phyloP scores from a whole-genome alignment of 768 basidiomycete genomes.

The Suillus tomentosus region DNA sequence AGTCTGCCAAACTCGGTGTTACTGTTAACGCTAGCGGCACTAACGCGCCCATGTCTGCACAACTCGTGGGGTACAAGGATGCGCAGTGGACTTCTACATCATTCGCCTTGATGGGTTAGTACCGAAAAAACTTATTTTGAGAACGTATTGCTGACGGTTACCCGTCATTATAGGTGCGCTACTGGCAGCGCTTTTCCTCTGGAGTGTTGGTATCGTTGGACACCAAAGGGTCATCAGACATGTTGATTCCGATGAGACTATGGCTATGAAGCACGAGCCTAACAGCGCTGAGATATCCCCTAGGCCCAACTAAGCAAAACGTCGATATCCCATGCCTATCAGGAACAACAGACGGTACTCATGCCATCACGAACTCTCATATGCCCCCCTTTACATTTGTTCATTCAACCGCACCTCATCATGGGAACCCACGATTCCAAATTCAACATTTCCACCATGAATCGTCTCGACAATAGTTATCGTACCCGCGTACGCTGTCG shows the following conservation, averaged over 20 bases:
- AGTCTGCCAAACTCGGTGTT: conserved; percentile 36
- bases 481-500: not conserved
- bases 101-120: conserved; percentile 61
- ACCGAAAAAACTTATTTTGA: not conserved
- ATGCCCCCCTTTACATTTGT: not conserved
- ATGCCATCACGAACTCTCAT: not conserved
- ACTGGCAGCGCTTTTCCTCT: conserved; percentile 39
- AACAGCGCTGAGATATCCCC: not conserved
- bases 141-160: conserved; percentile 2
- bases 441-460: not conserved
- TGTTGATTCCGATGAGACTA: conserved; percentile 25
- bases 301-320: not conserved
- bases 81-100: conserved; percentile 68
- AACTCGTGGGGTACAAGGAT: conserved; percentile 56
- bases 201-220: conserved; percentile 44
- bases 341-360: not conserved
- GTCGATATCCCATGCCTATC: not conserved
- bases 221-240: conserved; percentile 18
- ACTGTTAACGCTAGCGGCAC: conserved; percentile 26
- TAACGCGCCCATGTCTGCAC: conserved; percentile 37
- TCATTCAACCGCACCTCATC: not conserved
- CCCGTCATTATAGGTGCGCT: conserved; percentile 26
- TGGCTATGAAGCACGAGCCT: conserved; percentile 11
- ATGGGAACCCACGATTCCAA: not conserved
- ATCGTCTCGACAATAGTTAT: not conserved